Base-by-base conservation (phyloP, 2,329 filamentous ascomycete species). In the Colletotrichum tabaci region DNA sequence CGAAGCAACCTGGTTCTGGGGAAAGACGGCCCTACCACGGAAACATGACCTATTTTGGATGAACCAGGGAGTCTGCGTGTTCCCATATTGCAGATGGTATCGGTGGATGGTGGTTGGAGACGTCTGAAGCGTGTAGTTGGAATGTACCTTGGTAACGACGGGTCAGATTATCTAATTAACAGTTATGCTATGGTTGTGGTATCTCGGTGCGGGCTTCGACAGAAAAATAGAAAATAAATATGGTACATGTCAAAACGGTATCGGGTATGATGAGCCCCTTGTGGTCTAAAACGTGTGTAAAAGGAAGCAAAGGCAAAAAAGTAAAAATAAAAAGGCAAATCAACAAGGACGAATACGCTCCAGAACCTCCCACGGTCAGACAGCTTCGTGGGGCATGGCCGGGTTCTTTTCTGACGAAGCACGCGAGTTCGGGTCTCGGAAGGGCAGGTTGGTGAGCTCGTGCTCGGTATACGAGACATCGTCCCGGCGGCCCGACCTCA, bases 401-500 rank as follows among this genome's bases (percentile, higher is more conserved):
- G 60, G 26, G 21, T 63, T 68, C 40, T 44, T 68, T 18, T 52
- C 56, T 1, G 67, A 67, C 21, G 68, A 53, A 15, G 38, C 18
- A 15, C 68, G 21, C 12, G 67, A 61, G 13, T n/a, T 50, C 6
- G 52, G 63, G 15, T 68, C 65, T 3, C 57, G n/a, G 7, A 53
- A 55, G 10, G 52, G 68, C 23, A 53, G 42, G 15, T 52, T 15
- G 13, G 23, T 26, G 21, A 68, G 68, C 23, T 62, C 61, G 13
- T 53, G 61, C 16, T 71, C 68, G 46, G 46, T 40, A 30, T 62
- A 58, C 3, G 68, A 58, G 10, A 55, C 58, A 16, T 71, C 68
- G 23, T 67, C 68, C 9, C 52, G 57, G 26, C 58, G 68, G 30
- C 60, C 67, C 12, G 68, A 71, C 40, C 46, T 46, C 38, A 71